Evolutionary conservation across 768 basidiomycete species (phyloP).

Genomic region (Paxillus involutus): DNA sequence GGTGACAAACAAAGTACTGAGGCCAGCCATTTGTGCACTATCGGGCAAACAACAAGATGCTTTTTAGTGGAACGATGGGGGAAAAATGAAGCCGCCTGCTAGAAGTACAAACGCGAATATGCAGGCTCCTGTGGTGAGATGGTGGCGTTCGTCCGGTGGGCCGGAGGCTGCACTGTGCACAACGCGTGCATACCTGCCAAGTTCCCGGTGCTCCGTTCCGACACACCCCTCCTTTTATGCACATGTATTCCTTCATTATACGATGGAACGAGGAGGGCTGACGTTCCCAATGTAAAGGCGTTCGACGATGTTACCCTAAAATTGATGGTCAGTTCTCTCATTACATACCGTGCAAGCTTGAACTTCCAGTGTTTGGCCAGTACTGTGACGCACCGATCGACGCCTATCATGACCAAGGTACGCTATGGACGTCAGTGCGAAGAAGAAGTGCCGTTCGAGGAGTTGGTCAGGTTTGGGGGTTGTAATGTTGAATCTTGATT

Average conservation of each 20-base stretch:
- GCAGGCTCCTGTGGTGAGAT: neutral
- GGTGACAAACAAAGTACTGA: neutral
- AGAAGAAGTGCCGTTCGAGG: too few relatives aligned
- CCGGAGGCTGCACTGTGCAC: neutral
- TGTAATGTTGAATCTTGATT: too few relatives aligned
- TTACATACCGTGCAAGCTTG: neutral
- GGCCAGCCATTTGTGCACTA: neutral
- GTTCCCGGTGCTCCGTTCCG: neutral
- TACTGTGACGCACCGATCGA: neutral
- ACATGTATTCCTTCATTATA: neutral
- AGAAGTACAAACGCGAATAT: constrained; percentile 5
- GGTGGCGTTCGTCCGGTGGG: neutral
- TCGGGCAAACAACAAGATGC: neutral
- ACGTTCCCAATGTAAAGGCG: neutral
- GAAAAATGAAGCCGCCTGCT: neutral
- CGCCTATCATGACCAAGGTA: neutral
- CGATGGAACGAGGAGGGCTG: too few relatives aligned
- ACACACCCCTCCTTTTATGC: neutral
- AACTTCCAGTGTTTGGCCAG: neutral
- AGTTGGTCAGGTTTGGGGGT: too few relatives aligned
- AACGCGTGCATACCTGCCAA: neutral
- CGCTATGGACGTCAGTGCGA: neutral
- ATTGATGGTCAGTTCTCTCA: neutral
- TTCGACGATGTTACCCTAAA: neutral
- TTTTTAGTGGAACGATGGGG: neutral